Evolutionary conservation across 306 rosid species (phyloP), one percentile per base, ranked within the genome.

Genomic region (Sesbania bispinosa): DNA sequence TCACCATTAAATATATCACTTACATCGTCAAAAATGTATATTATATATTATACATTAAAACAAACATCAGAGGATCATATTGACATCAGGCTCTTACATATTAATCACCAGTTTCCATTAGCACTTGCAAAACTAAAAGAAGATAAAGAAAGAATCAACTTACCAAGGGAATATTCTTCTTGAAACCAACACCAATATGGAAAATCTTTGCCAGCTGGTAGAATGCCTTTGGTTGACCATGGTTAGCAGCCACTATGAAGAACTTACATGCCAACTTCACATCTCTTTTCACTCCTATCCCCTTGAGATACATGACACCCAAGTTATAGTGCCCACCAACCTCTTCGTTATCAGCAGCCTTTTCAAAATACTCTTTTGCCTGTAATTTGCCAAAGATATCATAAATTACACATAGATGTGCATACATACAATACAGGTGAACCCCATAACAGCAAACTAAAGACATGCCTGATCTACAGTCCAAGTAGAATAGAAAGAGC

Each of bases 141-240:
- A 58, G 47, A 47, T 2, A 57, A 47, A 9, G 20, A 50, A 55
- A 26, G 47, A 71, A 61, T 29, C 33, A 71, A 67, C 63, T 80
- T 81, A 95, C 99, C 96, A 88, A 76, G 26, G 85, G 82, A 64
- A 88, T 80, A 71, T 88, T 92, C 80, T 88, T 89, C 83, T 89
- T 88, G 70, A 95, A 90, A 67, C 97, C 99, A 6, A 89, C 89
- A 60, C 99, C 99, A 24, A 88, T 79, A 80, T 95, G 99, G 66
- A 95, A 95, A 96, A 91, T 91, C 90, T 89, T 95, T 32, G 96
- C 99, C 11, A 95, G 91, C 93, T 95, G 99, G 82, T 87, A 95
- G 84, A 95, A 95, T 76, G 97, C 97, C 82, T 91, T 95, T 13
- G 99, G 96, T 79, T 95, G 99, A 69, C 97, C 99, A 9, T 77